Evolutionary conservation across 805 yeast species (phyloP), one percentile per base, ranked within the genome.

Genomic region (Saccharomycopsis microspora): DNA sequence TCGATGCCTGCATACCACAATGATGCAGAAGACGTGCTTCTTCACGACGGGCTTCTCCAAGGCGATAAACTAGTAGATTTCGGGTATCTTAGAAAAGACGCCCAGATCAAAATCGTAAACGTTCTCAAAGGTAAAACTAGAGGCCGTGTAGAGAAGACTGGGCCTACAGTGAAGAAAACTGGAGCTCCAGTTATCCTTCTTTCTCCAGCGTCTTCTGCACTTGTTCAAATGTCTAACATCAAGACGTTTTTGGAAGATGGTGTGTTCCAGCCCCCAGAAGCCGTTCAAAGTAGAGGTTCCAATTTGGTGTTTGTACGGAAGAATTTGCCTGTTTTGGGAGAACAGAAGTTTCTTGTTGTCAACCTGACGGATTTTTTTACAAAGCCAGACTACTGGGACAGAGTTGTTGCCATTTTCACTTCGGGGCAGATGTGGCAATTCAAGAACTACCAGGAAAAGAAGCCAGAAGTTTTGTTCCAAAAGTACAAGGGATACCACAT

Each of bases 401-500:
- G 98, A 50, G 97, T 93, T 1, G 85, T 90, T 43, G 97, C 95
- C 0, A 85, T 93, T 37, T 82, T 93, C 67, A 90, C 96, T 11
- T 90, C 97, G 7, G 99, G 99, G 8, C 98, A 93, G 67, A 72
- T 81, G 47, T 93, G 99, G 99, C 99, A 93, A 66, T 86, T 93
- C 66, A 78, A 85, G 59, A 77, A 80, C 57, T 93, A 90, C 65
- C 84, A 82, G 60, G 83, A 88, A 78, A 72, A 78, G 38, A 78
- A 81, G 47, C 96, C 98, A 3, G 78, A 82, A 51, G 70, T 70
- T 41, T 70, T 93, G 54, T 93, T 93, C 64, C 93, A 83, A 58
- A 80, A 77, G 56, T 84, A 84, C 55, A 79, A 82, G 51, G 98
- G 98, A 2, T 89, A 77, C 60, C 85, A 78, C 57, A 71, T 88